phyloP scores from a whole-genome alignment of 1,284 basidiomycete genomes.

The Leccinum insigne region DNA sequence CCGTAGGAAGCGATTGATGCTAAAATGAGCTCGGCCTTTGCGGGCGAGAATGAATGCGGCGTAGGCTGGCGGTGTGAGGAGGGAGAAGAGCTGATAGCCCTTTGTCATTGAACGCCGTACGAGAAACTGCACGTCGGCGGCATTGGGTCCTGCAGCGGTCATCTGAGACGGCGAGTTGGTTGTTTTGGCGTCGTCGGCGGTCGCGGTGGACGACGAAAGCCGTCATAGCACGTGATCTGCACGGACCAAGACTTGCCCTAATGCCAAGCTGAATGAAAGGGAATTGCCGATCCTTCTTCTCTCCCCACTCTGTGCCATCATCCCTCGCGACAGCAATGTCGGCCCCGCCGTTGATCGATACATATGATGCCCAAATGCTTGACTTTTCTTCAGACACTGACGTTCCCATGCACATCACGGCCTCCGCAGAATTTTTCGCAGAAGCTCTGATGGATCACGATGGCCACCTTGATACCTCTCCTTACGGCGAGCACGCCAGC shows the following conservation, averaged over 20 bases:
- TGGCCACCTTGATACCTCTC: conserved; percentile 29
- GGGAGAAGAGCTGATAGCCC: conserved; percentile 64
- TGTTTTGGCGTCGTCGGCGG: conserved; percentile 12
- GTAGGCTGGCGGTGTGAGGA: conserved; percentile 62
- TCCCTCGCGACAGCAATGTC: conserved; percentile 27
- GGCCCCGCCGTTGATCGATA: conserved; percentile 43
- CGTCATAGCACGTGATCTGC: conserved; percentile 29
- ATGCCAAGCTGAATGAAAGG: conserved; percentile 9
- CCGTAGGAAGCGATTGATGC: conserved; percentile 59
- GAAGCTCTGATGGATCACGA: conserved; percentile 68
- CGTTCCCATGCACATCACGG: conserved; percentile 56
- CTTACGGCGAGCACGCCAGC: conserved; percentile 40
- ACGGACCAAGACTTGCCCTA: conserved; percentile 36
- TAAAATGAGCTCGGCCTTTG: conserved; percentile 53
- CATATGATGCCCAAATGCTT: conserved; percentile 66
- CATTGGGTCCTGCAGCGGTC: conserved; percentile 11
- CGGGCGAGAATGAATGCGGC: conserved; percentile 50
- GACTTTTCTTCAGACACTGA: conserved; percentile 62
- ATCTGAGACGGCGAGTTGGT: conserved; percentile 9
- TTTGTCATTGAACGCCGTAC: conserved; percentile 61
- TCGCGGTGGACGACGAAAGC: not conserved
- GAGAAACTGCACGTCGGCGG: conserved; percentile 39
- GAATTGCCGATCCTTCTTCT: conserved; percentile 21
- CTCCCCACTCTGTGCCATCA: conserved; percentile 16
- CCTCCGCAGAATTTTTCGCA: conserved; percentile 51